These are phyloP conservation scores for Xerocomellus chrysenteron DNA, from an alignment of 768 basidiomycete species.

Conservation along the genomic window DNA sequence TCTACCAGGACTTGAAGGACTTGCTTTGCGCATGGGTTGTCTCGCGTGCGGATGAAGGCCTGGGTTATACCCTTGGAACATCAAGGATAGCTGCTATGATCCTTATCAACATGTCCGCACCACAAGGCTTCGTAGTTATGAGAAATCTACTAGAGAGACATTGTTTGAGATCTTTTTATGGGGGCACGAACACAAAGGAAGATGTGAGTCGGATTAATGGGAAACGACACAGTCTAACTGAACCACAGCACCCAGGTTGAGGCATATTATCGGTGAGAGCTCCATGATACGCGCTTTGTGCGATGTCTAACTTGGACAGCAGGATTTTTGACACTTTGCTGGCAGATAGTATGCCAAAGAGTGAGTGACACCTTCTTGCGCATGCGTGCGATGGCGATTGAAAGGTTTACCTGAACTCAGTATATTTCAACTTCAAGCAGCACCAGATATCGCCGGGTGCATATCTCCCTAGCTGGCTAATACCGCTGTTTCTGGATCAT, in stretches of 20 bases:
- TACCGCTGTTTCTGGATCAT: constrained; percentile 79
- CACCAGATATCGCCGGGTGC: constrained; percentile 83
- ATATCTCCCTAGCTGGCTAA: constrained; percentile 83
- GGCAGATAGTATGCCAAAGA: constrained; percentile 92
- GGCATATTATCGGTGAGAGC: constrained; percentile 78
- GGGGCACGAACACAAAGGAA: constrained; percentile 64
- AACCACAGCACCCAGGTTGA: constrained; percentile 58
- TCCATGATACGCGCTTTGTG: neutral
- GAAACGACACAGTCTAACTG: constrained; percentile 27
- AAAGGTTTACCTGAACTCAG: constrained; percentile 36
- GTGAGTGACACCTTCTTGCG: constrained; percentile 41
- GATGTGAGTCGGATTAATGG: constrained; percentile 57
- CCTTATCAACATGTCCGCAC: constrained; percentile 61
- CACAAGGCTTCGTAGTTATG: constrained; percentile 78
- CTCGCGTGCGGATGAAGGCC: constrained; percentile 76
- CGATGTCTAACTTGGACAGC: constrained; percentile 13
- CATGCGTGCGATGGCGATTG: neutral
- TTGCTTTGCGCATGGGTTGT: constrained; percentile 89
- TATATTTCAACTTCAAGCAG: constrained; percentile 94
- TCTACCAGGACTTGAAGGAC: constrained; percentile 80
- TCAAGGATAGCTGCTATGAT: constrained; percentile 85
- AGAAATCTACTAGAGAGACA: constrained; percentile 84
- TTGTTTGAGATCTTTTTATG: constrained; percentile 83
- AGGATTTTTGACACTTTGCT: constrained; percentile 92
- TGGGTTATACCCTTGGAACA: constrained; percentile 68